Evolutionary conservation across 2,329 filamentous ascomycete genomes (phyloP).

Genomic region (Nectriaceae sp.): DNA sequence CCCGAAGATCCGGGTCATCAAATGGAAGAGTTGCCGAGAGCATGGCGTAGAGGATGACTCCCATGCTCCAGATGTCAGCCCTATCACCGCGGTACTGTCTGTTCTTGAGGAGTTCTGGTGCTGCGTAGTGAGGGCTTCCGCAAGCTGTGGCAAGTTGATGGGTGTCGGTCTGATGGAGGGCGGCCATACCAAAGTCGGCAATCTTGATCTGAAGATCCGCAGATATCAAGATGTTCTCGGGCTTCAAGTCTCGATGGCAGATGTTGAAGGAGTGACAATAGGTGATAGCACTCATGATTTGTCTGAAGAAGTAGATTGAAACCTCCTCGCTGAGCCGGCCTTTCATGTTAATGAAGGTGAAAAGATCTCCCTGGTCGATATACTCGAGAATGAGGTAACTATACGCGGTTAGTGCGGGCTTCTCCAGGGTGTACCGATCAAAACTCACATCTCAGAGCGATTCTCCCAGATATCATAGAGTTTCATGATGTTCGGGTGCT

Average conservation of each 20-base stretch:
- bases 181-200: conserved; percentile 97
- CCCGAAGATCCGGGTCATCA: conserved; percentile 63
- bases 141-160: conserved; percentile 86
- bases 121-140: conserved; percentile 95
- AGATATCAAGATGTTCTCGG: conserved; percentile 92
- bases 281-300: conserved; percentile 87
- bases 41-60: conserved; percentile 86
- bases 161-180: conserved; percentile 76
- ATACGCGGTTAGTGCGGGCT: conserved; percentile 11
- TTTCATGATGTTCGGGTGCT: conserved; percentile 92
- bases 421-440: too few relatives aligned
- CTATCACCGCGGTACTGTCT: conserved; percentile 79
- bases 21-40: conserved; percentile 85
- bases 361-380: conserved; percentile 77
- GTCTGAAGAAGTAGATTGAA: conserved; percentile 82
- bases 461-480: conserved; percentile 99
- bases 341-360: conserved; percentile 77
- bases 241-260: conserved; percentile 94
- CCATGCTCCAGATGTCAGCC: conserved; percentile 93
- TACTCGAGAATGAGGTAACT: conserved; percentile 96
- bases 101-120: conserved; percentile 83
- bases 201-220: conserved; percentile 79
- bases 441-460: conserved; percentile 81
- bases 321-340: conserved; percentile 78
- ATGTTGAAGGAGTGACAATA: conserved; percentile 96